Percentiles rank a stretch among this genome's conserved stretches.
Evolutionary conservation across 2,329 filamentous ascomycete genomes (phyloP).

Genomic region (Arthrobotrys sphaeroides): DNA sequence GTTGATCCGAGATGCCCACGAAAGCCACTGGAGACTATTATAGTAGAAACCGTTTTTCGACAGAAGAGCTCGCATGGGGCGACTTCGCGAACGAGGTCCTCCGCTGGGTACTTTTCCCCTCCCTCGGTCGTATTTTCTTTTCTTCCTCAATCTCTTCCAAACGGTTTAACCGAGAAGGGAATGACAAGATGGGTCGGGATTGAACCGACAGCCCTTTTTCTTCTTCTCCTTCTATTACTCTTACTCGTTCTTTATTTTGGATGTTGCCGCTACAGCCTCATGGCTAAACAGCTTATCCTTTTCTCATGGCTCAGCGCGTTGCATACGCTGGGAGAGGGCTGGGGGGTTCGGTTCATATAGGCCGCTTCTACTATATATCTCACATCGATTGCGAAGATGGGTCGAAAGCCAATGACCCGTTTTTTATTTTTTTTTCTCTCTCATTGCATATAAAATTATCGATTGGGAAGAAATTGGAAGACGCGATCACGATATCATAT

Average conservation of each 20-base stretch:
- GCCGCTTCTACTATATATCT: conserved; percentile 6
- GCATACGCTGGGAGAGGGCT: conserved; percentile 3
- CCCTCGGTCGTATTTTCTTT: conserved; percentile 35
- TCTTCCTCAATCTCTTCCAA: conserved; percentile 10
- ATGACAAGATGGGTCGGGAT: conserved; percentile 45
- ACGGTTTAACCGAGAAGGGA: conserved; percentile 53
- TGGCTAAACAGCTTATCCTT: conserved; percentile 49
- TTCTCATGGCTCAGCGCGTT: conserved; percentile 33
- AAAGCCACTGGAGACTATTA: background rate
- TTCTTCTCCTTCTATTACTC: background rate
- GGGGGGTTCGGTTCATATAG: conserved; percentile 1
- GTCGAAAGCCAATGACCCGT: background rate
- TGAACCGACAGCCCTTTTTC: conserved; percentile 25
- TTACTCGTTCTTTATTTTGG: conserved; percentile 21
- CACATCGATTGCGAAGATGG: conserved; percentile 13
- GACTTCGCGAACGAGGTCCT: conserved; percentile 44
- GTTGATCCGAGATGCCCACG: conserved; percentile 43
- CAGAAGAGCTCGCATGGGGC: conserved; percentile 52
- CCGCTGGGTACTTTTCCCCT: conserved; percentile 16
- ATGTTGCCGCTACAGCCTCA: conserved; percentile 52
- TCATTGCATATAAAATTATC: background rate
- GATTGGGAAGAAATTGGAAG: background rate
- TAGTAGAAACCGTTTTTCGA: conserved; percentile 31
- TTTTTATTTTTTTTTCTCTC: too few species aligned
- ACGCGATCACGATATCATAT: background rate